Conservation (phyloP, 2,329 filamentous ascomycete species). For the Penicillium occitanis region DNA sequence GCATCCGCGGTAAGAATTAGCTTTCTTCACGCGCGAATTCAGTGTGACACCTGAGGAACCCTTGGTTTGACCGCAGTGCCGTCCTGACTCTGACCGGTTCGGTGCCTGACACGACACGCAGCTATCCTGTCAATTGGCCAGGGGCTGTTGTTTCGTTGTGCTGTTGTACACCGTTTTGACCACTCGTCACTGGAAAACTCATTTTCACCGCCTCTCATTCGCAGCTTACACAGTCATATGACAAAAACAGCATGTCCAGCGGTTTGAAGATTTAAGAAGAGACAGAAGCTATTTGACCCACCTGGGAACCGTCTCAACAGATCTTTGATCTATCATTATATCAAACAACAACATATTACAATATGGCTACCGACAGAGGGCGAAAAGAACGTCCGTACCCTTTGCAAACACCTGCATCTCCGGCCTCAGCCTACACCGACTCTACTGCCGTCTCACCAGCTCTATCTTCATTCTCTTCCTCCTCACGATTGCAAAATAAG, state of each 20-base stretch:
- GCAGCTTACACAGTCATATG: conserved; percentile 14
- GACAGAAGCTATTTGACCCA: conserved; percentile 12
- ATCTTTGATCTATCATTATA: background rate
- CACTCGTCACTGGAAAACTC: background rate
- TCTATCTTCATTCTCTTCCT: conserved; percentile 44
- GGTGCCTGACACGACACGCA: conserved; percentile 18
- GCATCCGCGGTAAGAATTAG: conserved; percentile 32
- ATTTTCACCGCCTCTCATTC: conserved; percentile 17
- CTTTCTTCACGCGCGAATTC: conserved; percentile 5
- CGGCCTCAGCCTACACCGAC: conserved; percentile 36
- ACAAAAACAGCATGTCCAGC: conserved; percentile 11
- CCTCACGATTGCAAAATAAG: conserved; percentile 39
- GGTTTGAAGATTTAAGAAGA: conserved; percentile 7
- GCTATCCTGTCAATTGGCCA: conserved; percentile 9
- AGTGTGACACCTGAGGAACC: conserved; percentile 16
- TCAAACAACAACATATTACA: background rate
- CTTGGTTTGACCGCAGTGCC: conserved; percentile 13
- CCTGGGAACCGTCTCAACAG: background rate
- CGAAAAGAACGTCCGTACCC: conserved; percentile 14
- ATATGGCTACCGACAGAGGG: conserved; percentile 14
- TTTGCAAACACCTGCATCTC: conserved; percentile 22
- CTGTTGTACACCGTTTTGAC: conserved; percentile 12
- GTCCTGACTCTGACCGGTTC: conserved; percentile 4
- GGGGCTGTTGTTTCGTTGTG: background rate
- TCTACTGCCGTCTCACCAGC: conserved; percentile 42